phyloP scores from a whole-genome alignment of 2,329 filamentous ascomycete species.

The Fusarium nanum region DNA sequence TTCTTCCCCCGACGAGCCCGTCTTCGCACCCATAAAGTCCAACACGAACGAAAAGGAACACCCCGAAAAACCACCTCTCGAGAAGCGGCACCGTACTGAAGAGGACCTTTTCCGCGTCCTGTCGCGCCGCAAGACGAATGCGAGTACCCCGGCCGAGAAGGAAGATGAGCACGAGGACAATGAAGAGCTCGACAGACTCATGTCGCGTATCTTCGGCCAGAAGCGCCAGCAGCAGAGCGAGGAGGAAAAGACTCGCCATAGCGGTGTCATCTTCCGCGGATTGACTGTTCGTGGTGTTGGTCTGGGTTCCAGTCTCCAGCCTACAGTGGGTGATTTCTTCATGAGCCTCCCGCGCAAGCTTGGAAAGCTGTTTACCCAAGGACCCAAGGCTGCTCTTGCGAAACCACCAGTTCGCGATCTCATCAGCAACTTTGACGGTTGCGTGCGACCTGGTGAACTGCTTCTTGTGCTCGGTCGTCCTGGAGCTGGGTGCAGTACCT shows the following conservation, averaged over 20 bases:
- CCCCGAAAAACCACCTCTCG: slow-evolving; percentile 28
- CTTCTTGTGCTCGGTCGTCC: slow-evolving; percentile 74
- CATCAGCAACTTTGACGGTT: slow-evolving; percentile 73
- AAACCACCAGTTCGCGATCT: slow-evolving; percentile 73
- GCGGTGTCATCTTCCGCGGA: slow-evolving; percentile 76
- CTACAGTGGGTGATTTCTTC: slow-evolving; percentile 73
- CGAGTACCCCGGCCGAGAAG: slow-evolving; percentile 52
- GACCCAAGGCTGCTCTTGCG: slow-evolving; percentile 61
- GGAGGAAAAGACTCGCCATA: slow-evolving; percentile 75
- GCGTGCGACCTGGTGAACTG: slow-evolving; percentile 77
- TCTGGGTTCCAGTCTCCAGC: slow-evolving; percentile 67
- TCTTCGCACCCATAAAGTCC: slow-evolving; percentile 48
- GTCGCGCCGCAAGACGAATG: slow-evolving; percentile 60
- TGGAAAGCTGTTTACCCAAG: slow-evolving; percentile 61
- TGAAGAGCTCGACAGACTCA: slow-evolving; percentile 68
- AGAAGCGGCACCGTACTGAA: slow-evolving; percentile 53
- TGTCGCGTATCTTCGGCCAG: slow-evolving; percentile 78
- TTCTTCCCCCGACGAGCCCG: slow-evolving; percentile 12
- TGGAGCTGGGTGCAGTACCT: slow-evolving; percentile 75
- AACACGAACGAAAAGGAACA: slow-evolving; percentile 21
- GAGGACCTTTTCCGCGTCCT: slow-evolving; percentile 64
- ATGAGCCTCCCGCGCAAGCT: slow-evolving; percentile 61
- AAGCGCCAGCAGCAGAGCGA: slow-evolving; percentile 73
- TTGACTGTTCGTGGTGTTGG: slow-evolving; percentile 78
- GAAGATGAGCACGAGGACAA: slow-evolving; percentile 50